Percentiles rank a stretch among this genome's conserved stretches.
phyloP scores from a whole-genome alignment of 164 flowering plant genomes.

The Chloranthus sessilifolius region DNA sequence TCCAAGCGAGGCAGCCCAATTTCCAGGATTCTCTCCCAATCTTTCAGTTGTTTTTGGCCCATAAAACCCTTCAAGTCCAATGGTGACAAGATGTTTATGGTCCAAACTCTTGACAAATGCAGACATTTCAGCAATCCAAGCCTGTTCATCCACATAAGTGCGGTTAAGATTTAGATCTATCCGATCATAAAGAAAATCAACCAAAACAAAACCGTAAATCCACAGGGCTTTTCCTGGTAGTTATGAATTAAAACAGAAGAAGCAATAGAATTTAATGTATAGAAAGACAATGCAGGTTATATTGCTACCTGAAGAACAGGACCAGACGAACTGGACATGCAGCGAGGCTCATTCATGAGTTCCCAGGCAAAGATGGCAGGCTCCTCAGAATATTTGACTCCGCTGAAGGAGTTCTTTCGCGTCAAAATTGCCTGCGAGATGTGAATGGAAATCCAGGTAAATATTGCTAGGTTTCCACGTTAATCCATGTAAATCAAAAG shows the following conservation, averaged over 20 bases:
- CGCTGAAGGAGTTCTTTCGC: conserved; percentile 46
- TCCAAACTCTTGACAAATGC: conserved; percentile 50
- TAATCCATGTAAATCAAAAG: background rate
- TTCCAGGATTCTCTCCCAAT: conserved; percentile 45
- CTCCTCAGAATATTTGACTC: conserved; percentile 50
- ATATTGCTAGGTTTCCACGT: too few relatives aligned
- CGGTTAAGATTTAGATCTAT: background rate
- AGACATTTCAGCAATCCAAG: conserved; percentile 62
- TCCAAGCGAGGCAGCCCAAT: conserved; percentile 59
- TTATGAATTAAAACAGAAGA: background rate
- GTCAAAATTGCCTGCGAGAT: conserved; percentile 41
- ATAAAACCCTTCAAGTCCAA: conserved; percentile 66
- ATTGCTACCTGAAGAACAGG: conserved; percentile 49
- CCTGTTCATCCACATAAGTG: conserved; percentile 16
- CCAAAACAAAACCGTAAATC: background rate
- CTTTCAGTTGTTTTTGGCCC: conserved; percentile 29
- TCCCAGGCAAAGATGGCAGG: conserved; percentile 78
- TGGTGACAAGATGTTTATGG: conserved; percentile 54
- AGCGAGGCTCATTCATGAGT: conserved; percentile 67
- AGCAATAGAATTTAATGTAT: background rate
- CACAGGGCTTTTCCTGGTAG: too few relatives aligned
- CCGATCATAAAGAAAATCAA: background rate
- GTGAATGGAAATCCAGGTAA: conserved; percentile 10
- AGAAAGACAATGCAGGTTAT: too few relatives aligned
- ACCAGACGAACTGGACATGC: conserved; percentile 41